phyloP scores from a whole-genome alignment of 2,329 filamentous ascomycete species.

The Plenodomus biglobosus region DNA sequence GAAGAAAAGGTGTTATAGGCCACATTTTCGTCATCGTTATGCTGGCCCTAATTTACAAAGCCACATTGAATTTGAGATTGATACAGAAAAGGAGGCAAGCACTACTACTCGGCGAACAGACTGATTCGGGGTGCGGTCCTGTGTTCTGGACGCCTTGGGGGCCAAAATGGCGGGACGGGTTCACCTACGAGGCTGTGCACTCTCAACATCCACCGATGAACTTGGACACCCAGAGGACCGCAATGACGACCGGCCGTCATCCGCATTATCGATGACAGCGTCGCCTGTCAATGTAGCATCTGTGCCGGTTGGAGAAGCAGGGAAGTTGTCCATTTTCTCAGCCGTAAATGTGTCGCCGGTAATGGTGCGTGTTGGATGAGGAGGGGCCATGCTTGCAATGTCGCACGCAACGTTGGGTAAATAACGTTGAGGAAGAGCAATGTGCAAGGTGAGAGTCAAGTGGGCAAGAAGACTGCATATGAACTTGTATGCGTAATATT shows the following conservation, averaged over 20 bases:
- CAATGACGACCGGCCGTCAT: constrained; percentile 18
- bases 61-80: too few species aligned
- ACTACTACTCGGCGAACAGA: not conserved
- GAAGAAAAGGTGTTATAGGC: too few species aligned
- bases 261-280: constrained; percentile 35
- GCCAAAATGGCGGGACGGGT: constrained; percentile 7
- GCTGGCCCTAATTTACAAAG: too few species aligned
- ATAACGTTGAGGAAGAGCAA: too few species aligned
- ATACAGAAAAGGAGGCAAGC: not conserved
- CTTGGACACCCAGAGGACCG: constrained; percentile 10
- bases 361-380: constrained; percentile 29
- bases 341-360: constrained; percentile 36
- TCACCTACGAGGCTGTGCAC: constrained; percentile 40
- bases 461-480: not conserved
- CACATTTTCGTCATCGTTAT: too few species aligned
- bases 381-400: constrained; percentile 26
- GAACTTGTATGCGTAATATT: too few species aligned
- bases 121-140: not conserved
- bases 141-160: constrained; percentile 13
- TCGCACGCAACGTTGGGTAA: not conserved
- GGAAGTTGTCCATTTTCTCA: constrained; percentile 27
- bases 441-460: too few species aligned
- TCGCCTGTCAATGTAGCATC: constrained; percentile 34
- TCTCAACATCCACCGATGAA: constrained; percentile 17
- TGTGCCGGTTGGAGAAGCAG: constrained; percentile 33